Percentiles rank a stretch among this genome's conserved stretches.
Evolutionary conservation across 2,329 filamentous ascomycete species (phyloP).

Genomic region (Fusarium pininemorale): DNA sequence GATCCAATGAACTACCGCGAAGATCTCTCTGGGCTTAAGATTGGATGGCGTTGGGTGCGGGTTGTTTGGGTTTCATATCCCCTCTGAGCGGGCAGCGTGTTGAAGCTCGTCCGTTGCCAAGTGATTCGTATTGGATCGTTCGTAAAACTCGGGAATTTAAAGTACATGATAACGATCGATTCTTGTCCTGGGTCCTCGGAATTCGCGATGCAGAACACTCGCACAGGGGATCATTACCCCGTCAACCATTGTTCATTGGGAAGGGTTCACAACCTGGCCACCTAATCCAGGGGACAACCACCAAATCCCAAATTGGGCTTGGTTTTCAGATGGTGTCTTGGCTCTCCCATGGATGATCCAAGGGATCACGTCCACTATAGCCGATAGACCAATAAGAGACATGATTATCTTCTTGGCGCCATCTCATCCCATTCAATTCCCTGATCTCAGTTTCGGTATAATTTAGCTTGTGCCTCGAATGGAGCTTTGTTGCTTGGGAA

Average conservation of each 20-base stretch:
- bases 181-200: not conserved
- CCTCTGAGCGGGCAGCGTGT: not conserved
- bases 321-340: slow-evolving; percentile 19
- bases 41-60: slow-evolving; percentile 31
- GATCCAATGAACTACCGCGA: slow-evolving; percentile 11
- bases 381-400: slow-evolving; percentile 24
- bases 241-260: not conserved
- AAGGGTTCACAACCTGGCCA: slow-evolving; percentile 13
- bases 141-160: not conserved
- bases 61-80: slow-evolving; percentile 27
- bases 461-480: slow-evolving; percentile 21
- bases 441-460: slow-evolving; percentile 27
- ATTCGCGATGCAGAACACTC: not conserved
- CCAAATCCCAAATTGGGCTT: slow-evolving; percentile 17
- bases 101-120: not conserved
- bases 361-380: slow-evolving; percentile 24
- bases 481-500: slow-evolving; percentile 12
- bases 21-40: slow-evolving; percentile 26
- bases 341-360: slow-evolving; percentile 19
- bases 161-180: not conserved
- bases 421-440: slow-evolving; percentile 22
- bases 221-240: not conserved
- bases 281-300: not conserved
- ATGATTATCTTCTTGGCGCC: slow-evolving; percentile 26
- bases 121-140: not conserved